A percentile compares a stretch with the other conserved stretches of the same genome.
phyloP scores from a whole-genome alignment of 805 yeast species.

The Middelhovenomyces tepae region DNA sequence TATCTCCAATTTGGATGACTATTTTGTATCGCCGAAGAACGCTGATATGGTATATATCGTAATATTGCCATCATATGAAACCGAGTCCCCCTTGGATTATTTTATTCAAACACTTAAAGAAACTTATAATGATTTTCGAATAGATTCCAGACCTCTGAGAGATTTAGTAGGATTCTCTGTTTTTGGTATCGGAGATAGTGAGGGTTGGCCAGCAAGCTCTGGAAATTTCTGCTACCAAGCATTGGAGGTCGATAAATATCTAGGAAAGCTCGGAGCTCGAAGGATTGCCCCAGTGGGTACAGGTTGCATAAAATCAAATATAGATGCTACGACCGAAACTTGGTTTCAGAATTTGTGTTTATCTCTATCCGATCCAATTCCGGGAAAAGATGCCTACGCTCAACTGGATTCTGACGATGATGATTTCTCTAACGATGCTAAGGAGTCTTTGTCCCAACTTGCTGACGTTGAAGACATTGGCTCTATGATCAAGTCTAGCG shows the following conservation, averaged over 20 bases:
- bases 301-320: slow-evolving; percentile 60
- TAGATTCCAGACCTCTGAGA: slow-evolving; percentile 71
- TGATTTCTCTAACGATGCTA: slow-evolving; percentile 26
- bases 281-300: slow-evolving; percentile 77
- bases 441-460: slow-evolving; percentile 18
- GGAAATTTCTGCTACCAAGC: slow-evolving; percentile 85
- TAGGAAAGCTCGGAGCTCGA: slow-evolving; percentile 79
- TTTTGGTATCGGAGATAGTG: slow-evolving; percentile 80
- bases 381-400: slow-evolving; percentile 54
- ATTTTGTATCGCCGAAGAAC: slow-evolving; percentile 53
- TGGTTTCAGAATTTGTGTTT: slow-evolving; percentile 58
- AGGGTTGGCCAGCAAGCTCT: slow-evolving; percentile 62
- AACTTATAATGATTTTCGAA: slow-evolving; percentile 74
- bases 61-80: slow-evolving; percentile 83
- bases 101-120: slow-evolving; percentile 74
- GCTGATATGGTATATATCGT: slow-evolving; percentile 46
- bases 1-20: slow-evolving; percentile 74
- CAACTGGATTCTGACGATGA: slow-evolving; percentile 47
- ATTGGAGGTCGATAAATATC: slow-evolving; percentile 56
- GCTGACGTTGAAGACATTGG: slow-evolving; percentile 92
- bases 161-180: slow-evolving; percentile 72
- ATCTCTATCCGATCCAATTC: slow-evolving; percentile 52
- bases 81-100: slow-evolving; percentile 86
- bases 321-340: slow-evolving; percentile 46
- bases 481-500: slow-evolving; percentile 19